Conservation (phyloP, 768 basidiomycete genomes). For the Phanerochaete sordida region DNA sequence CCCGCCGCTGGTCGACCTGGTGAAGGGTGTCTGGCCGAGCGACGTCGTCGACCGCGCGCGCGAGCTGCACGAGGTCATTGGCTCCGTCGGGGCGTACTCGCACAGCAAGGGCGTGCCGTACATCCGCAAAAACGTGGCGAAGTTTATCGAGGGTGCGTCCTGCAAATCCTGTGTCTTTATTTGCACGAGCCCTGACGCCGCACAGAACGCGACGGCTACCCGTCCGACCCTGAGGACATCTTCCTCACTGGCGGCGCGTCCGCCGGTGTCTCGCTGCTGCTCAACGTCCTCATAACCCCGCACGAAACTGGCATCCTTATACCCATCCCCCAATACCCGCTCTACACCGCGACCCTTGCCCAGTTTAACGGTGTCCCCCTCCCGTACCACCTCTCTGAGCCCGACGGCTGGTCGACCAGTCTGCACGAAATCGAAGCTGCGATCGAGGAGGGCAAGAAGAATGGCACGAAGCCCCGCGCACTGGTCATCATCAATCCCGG, state of each 20-base stretch:
- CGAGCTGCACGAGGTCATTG: conserved; percentile 79
- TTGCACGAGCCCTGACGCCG: background rate
- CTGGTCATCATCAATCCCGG: conserved; percentile 98
- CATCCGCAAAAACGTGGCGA: conserved; percentile 84
- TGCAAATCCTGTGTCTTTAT: background rate
- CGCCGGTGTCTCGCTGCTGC: conserved; percentile 84
- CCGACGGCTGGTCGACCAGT: conserved; percentile 79
- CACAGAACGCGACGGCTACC: conserved; percentile 85
- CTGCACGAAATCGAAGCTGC: conserved; percentile 61
- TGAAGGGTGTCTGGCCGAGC: conserved; percentile 73
- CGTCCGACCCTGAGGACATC: conserved; percentile 78
- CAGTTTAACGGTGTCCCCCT: conserved; percentile 76
- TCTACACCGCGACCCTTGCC: conserved; percentile 94
- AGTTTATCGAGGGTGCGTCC: conserved; percentile 78
- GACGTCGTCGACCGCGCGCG: conserved; percentile 85
- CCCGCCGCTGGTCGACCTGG: conserved; percentile 76
- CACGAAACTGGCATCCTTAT: conserved; percentile 80
- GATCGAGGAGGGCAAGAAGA: conserved; percentile 58
- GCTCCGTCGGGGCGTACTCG: conserved; percentile 92
- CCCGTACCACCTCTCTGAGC: conserved; percentile 88
- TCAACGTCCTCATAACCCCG: conserved; percentile 72
- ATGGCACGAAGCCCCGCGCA: conserved; percentile 68
- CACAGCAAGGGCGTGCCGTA: conserved; percentile 91
- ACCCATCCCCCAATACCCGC: conserved; percentile 97
- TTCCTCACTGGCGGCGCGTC: conserved; percentile 96